Evolutionary conservation across 345 rosid species (phyloP).

Genomic region (Eucalyptus lansdowneana): DNA sequence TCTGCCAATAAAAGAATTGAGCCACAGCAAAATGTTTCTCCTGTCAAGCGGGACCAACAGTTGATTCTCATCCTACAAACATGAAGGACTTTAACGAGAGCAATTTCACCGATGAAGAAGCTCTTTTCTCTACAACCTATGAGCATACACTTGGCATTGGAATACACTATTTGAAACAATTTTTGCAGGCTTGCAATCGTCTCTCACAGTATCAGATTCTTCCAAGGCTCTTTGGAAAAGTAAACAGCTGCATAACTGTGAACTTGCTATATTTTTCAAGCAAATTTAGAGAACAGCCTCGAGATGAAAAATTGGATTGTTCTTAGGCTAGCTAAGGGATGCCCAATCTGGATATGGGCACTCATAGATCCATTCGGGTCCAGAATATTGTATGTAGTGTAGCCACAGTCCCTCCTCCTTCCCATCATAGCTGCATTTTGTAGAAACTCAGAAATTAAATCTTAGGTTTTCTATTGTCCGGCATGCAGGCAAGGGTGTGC

Average conservation of each 20-base stretch:
- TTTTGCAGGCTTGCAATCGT: background rate
- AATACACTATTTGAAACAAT: background rate
- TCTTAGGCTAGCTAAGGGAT: constrained; percentile 3
- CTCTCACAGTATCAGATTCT: background rate
- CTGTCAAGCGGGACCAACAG: background rate
- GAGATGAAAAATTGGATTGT: background rate
- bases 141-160: background rate
- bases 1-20: background rate
- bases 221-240: background rate
- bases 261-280: background rate
- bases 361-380: constrained; percentile 69
- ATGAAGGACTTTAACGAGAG: background rate
- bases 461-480: background rate
- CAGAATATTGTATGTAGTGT: constrained; percentile 63
- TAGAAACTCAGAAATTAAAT: background rate
- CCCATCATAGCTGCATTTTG: constrained; percentile 37
- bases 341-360: constrained; percentile 84
- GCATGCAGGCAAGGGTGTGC: background rate
- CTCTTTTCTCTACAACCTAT: background rate
- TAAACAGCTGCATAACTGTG: background rate
- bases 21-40: background rate
- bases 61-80: background rate
- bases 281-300: background rate
- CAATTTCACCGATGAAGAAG: background rate
- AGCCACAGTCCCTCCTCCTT: constrained; percentile 74